Conservation (phyloP, 257 asterid species). For the Ajuga chamaepitys region DNA sequence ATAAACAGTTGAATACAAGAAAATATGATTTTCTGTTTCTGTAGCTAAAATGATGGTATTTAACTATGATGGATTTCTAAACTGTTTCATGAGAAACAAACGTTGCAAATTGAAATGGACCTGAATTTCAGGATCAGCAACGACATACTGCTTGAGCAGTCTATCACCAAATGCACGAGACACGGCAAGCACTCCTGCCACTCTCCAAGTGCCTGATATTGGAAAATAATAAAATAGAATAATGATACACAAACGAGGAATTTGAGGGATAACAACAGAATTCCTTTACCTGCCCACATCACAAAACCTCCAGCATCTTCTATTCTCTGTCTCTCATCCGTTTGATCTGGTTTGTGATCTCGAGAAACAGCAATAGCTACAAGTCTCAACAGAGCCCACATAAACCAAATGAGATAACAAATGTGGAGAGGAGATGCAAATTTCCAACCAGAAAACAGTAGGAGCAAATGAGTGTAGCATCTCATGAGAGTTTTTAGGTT, state of each 20-base stretch:
- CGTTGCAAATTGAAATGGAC: slow-evolving; percentile 25
- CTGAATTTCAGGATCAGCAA: slow-evolving; percentile 87
- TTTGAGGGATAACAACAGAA: background rate
- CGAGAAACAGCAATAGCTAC: slow-evolving; percentile 80
- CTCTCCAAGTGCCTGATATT: slow-evolving; percentile 85
- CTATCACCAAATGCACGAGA: slow-evolving; percentile 91
- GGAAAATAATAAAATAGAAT: no score
- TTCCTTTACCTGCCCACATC: slow-evolving; percentile 73
- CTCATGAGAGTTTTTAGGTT: no score
- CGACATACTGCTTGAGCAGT: slow-evolving; percentile 64
- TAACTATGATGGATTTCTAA: no score
- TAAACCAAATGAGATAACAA: no score
- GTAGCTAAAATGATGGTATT: no score
- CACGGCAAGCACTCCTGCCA: slow-evolving; percentile 86
- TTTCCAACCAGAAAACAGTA: background rate
- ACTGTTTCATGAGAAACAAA: no score
- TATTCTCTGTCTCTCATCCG: slow-evolving; percentile 79
- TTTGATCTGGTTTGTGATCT: slow-evolving; percentile 85
- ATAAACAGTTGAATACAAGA: background rate
- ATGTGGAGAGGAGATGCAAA: background rate
- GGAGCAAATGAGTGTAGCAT: background rate
- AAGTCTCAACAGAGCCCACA: slow-evolving; percentile 6
- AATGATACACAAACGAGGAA: background rate
- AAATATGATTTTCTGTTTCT: no score
- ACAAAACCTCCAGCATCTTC: slow-evolving; percentile 92